These are phyloP conservation scores for Leccinum subtestaceum DNA, from an alignment of 768 basidiomycete genomes.

Conservation along the genomic window DNA sequence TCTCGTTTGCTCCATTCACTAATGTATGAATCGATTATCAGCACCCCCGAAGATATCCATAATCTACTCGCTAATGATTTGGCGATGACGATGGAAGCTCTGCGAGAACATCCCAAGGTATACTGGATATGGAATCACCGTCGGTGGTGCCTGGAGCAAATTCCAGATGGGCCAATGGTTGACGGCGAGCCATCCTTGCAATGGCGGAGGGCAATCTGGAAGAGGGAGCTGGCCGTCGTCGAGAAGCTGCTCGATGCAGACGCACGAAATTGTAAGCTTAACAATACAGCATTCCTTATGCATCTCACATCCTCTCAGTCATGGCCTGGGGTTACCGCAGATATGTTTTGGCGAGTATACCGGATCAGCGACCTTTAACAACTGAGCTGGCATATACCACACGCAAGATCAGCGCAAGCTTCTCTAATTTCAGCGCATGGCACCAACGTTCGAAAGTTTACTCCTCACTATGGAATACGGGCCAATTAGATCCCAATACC, in stretches of 20 bases:
- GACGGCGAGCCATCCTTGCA: conserved; percentile 42
- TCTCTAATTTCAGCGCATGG: conserved; percentile 99
- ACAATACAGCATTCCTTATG: background rate
- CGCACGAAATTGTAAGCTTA: conserved; percentile 81
- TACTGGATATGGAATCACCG: conserved; percentile 99
- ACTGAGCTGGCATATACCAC: conserved; percentile 86
- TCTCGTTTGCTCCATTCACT: background rate
- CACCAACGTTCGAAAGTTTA: conserved; percentile 91
- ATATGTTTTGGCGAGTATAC: conserved; percentile 74
- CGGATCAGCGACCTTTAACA: conserved; percentile 48
- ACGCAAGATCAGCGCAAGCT: conserved; percentile 88
- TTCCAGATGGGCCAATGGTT: conserved; percentile 68
- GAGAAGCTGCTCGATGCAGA: conserved; percentile 93
- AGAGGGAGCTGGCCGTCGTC: conserved; percentile 78
- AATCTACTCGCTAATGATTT: conserved; percentile 69
- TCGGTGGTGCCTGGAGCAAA: conserved; percentile 87
- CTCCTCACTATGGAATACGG: conserved; percentile 59
- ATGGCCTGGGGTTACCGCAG: conserved; percentile 94
- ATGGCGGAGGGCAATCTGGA: conserved; percentile 86
- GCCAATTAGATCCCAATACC: conserved; percentile 47
- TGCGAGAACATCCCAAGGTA: conserved; percentile 88
- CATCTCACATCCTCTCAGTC: conserved; percentile 49
- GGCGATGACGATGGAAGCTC: conserved; percentile 71
- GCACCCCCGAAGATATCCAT: conserved; percentile 61
- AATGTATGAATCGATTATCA: conserved; percentile 31